A percentile compares a stretch with the other conserved stretches of the same genome.
Conservation (phyloP, 257 asterid species). For the Solanum pennellii region DNA sequence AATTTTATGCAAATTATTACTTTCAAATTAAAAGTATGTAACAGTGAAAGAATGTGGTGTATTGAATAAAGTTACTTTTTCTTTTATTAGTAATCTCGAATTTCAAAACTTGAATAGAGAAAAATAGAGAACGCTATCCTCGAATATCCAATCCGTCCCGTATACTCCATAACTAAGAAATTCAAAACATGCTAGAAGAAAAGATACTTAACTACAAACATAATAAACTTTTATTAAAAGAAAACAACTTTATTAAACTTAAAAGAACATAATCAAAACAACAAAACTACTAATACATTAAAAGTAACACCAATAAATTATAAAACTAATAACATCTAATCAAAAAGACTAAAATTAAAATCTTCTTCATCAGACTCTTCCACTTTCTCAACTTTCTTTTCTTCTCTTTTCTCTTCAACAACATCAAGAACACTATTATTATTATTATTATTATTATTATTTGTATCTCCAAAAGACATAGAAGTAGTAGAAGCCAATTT, state of each 20-base stretch:
- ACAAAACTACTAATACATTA: neutral
- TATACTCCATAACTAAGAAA: neutral
- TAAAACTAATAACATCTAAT: neutral
- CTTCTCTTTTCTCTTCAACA: neutral
- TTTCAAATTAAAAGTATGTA: neutral
- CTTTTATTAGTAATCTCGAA: too few relatives aligned
- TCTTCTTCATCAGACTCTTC: constrained; percentile 5
- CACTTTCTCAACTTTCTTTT: neutral
- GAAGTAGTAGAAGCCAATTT: constrained; percentile 1
- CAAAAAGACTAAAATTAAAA: neutral
- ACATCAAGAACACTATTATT: neutral
- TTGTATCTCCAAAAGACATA: neutral
- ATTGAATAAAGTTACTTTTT: neutral
- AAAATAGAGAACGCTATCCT: too few relatives aligned
- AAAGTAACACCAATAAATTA: neutral
- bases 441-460: neutral
- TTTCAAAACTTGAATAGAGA: too few relatives aligned
- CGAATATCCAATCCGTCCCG: neutral
- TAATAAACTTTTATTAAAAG: neutral
- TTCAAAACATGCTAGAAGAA: neutral
- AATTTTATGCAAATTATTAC: neutral
- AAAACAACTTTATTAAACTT: neutral
- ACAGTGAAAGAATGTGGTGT: neutral
- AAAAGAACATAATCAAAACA: neutral
- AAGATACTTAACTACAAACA: neutral